Conservation (phyloP, 345 rosid genomes). For the Camelina hispida region DNA sequence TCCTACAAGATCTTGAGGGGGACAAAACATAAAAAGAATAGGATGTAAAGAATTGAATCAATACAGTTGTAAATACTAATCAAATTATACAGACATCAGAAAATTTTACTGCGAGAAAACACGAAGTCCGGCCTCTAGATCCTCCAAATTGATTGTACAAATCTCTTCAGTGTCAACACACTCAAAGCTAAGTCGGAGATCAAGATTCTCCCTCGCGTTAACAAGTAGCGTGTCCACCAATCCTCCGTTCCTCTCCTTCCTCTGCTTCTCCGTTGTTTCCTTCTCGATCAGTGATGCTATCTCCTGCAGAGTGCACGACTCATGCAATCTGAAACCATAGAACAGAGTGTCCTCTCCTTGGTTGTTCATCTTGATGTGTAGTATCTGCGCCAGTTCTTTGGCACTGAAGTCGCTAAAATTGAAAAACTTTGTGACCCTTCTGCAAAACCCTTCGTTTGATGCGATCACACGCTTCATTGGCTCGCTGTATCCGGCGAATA, state of each 20-base stretch:
- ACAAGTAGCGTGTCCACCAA: conserved; percentile 78
- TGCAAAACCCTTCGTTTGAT: conserved; percentile 93
- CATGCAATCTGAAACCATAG: conserved; percentile 74
- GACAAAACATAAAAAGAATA: conserved; percentile 36
- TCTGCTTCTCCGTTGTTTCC: conserved; percentile 81
- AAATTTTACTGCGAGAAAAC: conserved; percentile 50
- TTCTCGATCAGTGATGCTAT: conserved; percentile 65
- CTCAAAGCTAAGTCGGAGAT: conserved; percentile 80
- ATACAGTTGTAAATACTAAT: conserved; percentile 36
- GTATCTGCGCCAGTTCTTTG: conserved; percentile 75
- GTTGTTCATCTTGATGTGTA: conserved; percentile 82
- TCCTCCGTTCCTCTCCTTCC: conserved; percentile 95
- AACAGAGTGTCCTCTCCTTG: conserved; percentile 64
- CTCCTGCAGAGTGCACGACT: conserved; percentile 69
- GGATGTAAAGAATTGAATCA: conserved; percentile 40
- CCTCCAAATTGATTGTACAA: conserved; percentile 70
- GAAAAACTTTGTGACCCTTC: conserved; percentile 97
- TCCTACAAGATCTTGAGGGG: conserved; percentile 23
- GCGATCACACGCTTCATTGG: conserved; percentile 97
- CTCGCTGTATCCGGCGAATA: conserved; percentile 94
- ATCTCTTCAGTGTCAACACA: conserved; percentile 77
- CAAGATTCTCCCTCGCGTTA: conserved; percentile 92
- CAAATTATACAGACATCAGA: conserved; percentile 13
- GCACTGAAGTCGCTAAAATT: conserved; percentile 76
- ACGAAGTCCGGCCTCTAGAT: conserved; percentile 70